Percentiles rank a stretch among this genome's conserved stretches.
These are phyloP conservation scores for Gloeopeniophorella convolvens DNA, from an alignment of 768 basidiomycete species.

Conservation along the genomic window DNA sequence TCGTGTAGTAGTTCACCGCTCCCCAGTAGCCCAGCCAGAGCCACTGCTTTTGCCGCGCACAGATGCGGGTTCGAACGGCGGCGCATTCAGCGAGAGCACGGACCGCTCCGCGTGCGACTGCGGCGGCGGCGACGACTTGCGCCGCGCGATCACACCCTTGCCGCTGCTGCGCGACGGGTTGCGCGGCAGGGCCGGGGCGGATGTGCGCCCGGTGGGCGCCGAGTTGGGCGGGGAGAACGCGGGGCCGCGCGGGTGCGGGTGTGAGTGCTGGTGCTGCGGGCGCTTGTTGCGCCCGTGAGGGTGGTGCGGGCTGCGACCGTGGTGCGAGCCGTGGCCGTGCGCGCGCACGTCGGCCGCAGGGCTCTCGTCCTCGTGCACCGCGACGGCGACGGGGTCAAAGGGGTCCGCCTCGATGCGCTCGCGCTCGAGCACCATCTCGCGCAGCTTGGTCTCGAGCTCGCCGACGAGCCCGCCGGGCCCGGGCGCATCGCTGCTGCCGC, in stretches of 20 bases:
- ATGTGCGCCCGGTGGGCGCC: not conserved
- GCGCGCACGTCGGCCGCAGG: not conserved
- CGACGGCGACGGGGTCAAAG: constrained; percentile 24
- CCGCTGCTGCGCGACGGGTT: constrained; percentile 15
- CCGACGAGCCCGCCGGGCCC: constrained; percentile 35
- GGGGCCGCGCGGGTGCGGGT: not conserved
- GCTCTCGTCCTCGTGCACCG: not conserved
- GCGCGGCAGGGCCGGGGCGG: not conserved
- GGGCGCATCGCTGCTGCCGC: not conserved
- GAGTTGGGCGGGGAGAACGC: not conserved
- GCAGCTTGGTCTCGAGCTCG: constrained; percentile 64
- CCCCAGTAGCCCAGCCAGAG: not conserved
- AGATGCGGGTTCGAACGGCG: constrained; percentile 46
- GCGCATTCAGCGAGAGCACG: constrained; percentile 46
- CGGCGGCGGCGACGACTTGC: constrained; percentile 15
- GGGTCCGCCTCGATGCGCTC: constrained; percentile 36
- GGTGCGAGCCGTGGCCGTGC: not conserved
- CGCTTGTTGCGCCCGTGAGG: constrained; percentile 14
- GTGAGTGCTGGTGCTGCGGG: not conserved
- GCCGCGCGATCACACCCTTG: constrained; percentile 18
- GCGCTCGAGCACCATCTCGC: constrained; percentile 53
- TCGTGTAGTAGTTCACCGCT: not conserved
- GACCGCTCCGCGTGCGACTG: constrained; percentile 24
- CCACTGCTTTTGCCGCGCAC: constrained; percentile 13
- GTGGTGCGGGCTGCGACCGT: not conserved